Base-by-base conservation (phyloP, 306 rosid genomes). In the Neltuma alba region DNA sequence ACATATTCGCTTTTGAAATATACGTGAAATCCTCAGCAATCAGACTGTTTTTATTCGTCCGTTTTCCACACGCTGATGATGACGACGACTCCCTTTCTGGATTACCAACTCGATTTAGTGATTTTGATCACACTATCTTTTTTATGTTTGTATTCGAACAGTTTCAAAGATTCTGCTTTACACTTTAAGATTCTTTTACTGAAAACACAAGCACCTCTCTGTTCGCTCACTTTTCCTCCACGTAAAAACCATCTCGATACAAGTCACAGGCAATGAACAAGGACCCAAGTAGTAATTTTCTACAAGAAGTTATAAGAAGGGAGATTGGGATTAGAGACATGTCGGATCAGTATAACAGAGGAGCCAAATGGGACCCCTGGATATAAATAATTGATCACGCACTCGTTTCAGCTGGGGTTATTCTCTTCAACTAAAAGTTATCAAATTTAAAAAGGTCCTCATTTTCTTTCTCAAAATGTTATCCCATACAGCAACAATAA, bases 371-470 rank as follows among this genome's bases (percentile, higher is more conserved):
- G 71, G 76, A 67, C 63, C 72, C 72, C 44, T 71, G 21, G 1
- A 55, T 40, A 41, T 48, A 27, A 50, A 86, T 86, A 45, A 86
- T 83, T 78, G 63, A 83, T 68, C 70, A 23, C 65, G 74, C 85
- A 78, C 85, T 77, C 38, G 77, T 72, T 80, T 62, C 86, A 83
- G 80, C 71, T 81, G 34, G 76, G 74, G 76, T 83, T 70, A 60
- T 30, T 86, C 80, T 66, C 52, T 66, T 63, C 62, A 34, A 36
- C 62, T 50, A 72, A 76, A 72, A 52, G 62, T 65, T 20, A 63
- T 50, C 63, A 76, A 44, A 58, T 50, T 50, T 18, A n/a, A 52
- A 50, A 18, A 18, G 47, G 28, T 45, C 16, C 18, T 15, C n/a
- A 33, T 37, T 50, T 48, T 63, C 37, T 6, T 18, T 3, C 37